A percentile compares a stretch with the other conserved stretches of the same genome.
phyloP scores from a whole-genome alignment of 1,139 yeast genomes.

The Candida pseudoviswanathii region DNA sequence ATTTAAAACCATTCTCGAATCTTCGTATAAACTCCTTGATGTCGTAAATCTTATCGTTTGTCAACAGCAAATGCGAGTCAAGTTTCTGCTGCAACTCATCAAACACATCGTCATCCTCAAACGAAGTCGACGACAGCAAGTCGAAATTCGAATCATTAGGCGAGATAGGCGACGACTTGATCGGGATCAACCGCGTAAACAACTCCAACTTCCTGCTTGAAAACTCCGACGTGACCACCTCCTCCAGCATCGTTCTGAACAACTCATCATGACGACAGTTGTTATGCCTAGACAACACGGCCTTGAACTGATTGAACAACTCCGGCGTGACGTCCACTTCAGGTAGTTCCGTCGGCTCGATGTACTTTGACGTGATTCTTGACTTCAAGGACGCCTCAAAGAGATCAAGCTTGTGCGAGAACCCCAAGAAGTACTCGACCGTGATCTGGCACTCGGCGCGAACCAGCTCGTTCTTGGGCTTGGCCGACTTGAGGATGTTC shows the following conservation, averaged over 20 bases:
- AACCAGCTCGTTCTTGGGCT: constrained; percentile 1
- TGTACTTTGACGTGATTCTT: constrained; percentile 1
- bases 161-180: constrained; percentile 17
- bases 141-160: constrained; percentile 19
- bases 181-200: constrained; percentile 20
- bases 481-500: neutral
- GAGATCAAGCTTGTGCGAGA: constrained; percentile 8
- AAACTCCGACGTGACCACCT: constrained; percentile 15
- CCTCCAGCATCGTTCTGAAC: neutral
- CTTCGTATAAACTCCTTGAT: constrained; percentile 25
- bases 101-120: constrained; percentile 18
- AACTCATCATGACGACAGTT: constrained; percentile 16
- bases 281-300: constrained; percentile 10
- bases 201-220: constrained; percentile 13
- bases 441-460: constrained; percentile 5
- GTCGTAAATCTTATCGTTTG: constrained; percentile 29
- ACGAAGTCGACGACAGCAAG: constrained; percentile 13
- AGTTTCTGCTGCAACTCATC: constrained; percentile 11
- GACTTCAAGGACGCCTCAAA: constrained; percentile 5
- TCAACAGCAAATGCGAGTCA: constrained; percentile 20
- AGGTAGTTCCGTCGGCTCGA: neutral
- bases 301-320: constrained; percentile 8
- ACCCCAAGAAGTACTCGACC: constrained; percentile 8
- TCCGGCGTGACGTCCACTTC: constrained; percentile 1
- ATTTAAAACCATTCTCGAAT: constrained; percentile 27